Evolutionary conservation across 2,329 filamentous ascomycete species (phyloP), one percentile per base, ranked within the genome.

Genomic region (Biscogniauxia mediterranea): DNA sequence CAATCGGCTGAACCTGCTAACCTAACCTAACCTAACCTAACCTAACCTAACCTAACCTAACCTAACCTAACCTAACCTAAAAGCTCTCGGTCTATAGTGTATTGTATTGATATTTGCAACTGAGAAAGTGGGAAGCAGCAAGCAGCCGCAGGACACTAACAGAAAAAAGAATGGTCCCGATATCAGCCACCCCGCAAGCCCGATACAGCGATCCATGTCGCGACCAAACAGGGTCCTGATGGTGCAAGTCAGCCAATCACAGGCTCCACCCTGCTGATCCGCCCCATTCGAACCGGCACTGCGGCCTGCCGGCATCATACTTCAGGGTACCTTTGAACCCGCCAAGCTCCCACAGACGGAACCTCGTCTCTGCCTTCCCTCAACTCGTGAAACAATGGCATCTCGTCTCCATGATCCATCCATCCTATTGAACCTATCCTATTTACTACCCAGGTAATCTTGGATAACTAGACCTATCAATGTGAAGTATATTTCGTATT

Each of bases 291-390:
- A 46, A 46, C 32, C 61, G 56, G 56, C 38, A 52, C 54, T 61
- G 26, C 46, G 42, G 59, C 56, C 56, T 57, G 46, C 57, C 52
- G 46, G 59, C 61, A 38, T 55, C 49, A 49, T 52, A 32, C 26
- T 51, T 55, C 28, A 32, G 28, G 28, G 28, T 32, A 32, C 28
- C 28, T 32, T 13, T 32, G 28, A 32, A 32, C 28, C 28, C 28
- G 57, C 52, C 55, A 58, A 15, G 50, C 52, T 49, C 38, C 28
- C 38, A 46, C 38, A n/a, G 38, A 46, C 38, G 38, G 38, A 11
- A 46, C 38, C 56, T 64, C 61, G 63, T 62, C 57, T 60, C 54
- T 64, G 52, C 58, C 51, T 63, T 60, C 32, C 57, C 53, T 50
- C 49, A 51, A 50, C 51, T 55, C 19, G 46, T 59, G 54, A 63